Evolutionary conservation across 345 rosid species (phyloP), one percentile per base, ranked within the genome.

Genomic region (Eucalyptus virginea): DNA sequence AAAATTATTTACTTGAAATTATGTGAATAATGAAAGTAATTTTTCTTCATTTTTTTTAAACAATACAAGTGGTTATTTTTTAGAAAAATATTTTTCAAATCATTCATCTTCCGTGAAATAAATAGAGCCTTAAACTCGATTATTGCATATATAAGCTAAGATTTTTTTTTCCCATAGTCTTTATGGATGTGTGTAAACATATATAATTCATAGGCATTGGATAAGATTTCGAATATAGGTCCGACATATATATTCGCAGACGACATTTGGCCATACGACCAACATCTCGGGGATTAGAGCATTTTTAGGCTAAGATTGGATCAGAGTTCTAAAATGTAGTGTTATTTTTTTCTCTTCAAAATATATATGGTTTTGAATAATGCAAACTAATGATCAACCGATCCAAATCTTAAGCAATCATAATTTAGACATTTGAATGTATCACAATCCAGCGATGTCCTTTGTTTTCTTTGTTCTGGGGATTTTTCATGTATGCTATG

Each of bases 61-160:
- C 0, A 0, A n/a, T n/a, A 16, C 34, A 16, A 16, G 6, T 7
- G 6, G 3, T 32, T n/a, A 4, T 17, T 16, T 67, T 15, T 32
- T 4, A 13, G 2, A 32, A 16, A 67, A 8, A 16, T n/a, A 67
- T 16, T 67, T 67, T 67, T 32, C 3, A 32, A 67, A 67, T 32
- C 2, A 1, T 67, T 32, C 4, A n/a, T 32, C 5, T 67, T 67
- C 19, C 2, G 0, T 9, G 3, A 67, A 32, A 32, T 8, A 67
- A 32, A 67, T 18, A 4, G 4, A 34, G 0, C 24, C 1, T 72
- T 72, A 19, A 30, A 62, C 69, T 62, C 9, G 2, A 30, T 28
- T 28, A 14, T 62, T 28, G 17, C 69, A 62, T 12, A 14, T 30
- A 58, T 30, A 62, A 62, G 4, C 8, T 60, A 28, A 60, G 69